Conservation (phyloP, 495 filamentous ascomycete genomes). For the Daldinia caldariorum region DNA sequence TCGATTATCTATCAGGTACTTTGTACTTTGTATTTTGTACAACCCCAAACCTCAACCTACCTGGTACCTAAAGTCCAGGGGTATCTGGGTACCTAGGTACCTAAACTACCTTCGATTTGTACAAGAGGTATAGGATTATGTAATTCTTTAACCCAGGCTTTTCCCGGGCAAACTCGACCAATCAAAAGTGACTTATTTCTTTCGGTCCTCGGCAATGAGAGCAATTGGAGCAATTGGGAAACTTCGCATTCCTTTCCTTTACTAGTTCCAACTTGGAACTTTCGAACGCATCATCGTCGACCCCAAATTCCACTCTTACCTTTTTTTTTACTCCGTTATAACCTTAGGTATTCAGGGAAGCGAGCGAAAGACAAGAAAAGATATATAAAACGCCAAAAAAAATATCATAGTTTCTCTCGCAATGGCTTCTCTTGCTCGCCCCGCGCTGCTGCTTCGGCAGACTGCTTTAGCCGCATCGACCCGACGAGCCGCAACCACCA, state of each 20-base stretch:
- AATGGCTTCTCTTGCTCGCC: slow-evolving; percentile 67
- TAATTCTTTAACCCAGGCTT: slow-evolving; percentile 24
- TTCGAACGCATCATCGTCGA: slow-evolving; percentile 33
- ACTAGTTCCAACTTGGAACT: neutral
- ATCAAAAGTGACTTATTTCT: slow-evolving; percentile 36
- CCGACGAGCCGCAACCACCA: slow-evolving; percentile 42
- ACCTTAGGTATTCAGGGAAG: no score
- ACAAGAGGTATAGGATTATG: no score
- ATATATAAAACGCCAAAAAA: neutral
- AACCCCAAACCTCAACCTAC: no score
- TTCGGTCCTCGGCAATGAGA: slow-evolving; percentile 35
- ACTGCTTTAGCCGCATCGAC: slow-evolving; percentile 51
- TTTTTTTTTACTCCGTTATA: neutral
- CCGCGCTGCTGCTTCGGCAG: slow-evolving; percentile 63
- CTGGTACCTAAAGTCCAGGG: no score
- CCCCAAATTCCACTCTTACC: slow-evolving; percentile 11
- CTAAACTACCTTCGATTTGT: no score
- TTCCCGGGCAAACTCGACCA: slow-evolving; percentile 34
- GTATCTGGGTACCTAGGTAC: no score
- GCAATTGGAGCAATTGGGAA: neutral
- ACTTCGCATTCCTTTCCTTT: slow-evolving; percentile 3
- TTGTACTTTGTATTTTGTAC: no score
- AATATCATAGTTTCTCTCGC: slow-evolving; percentile 12
- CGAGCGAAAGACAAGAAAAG: neutral
- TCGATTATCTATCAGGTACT: slow-evolving; percentile 10